phyloP scores from a whole-genome alignment of 345 rosid species.

The Sisymbrium altissimum region DNA sequence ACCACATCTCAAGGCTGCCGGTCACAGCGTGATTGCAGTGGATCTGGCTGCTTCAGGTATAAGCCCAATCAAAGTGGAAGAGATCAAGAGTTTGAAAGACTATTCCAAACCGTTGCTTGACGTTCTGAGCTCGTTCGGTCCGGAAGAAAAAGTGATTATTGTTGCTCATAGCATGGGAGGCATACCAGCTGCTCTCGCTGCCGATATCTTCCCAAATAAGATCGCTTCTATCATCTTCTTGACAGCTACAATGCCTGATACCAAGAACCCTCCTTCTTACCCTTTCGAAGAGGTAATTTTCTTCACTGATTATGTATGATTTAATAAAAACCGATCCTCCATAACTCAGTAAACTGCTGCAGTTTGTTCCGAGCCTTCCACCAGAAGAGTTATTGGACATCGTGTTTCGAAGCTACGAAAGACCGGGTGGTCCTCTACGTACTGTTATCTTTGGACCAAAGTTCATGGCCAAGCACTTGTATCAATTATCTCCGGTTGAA shows the following conservation, averaged over 20 bases:
- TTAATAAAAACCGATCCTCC: background rate
- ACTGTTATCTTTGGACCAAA: conserved; percentile 26
- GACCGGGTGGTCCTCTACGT: background rate
- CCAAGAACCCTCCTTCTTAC: conserved; percentile 6
- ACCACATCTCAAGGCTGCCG: conserved; percentile 26
- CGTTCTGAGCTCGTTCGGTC: conserved; percentile 12
- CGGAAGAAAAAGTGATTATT: conserved; percentile 33
- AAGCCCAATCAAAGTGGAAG: conserved; percentile 25
- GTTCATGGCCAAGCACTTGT: conserved; percentile 7
- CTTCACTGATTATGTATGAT: background rate
- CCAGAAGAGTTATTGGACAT: too few species aligned
- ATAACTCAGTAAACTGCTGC: background rate
- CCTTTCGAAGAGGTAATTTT: conserved; percentile 28
- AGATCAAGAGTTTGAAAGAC: conserved; percentile 12
- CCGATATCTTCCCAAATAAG: conserved; percentile 25
- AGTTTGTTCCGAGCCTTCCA: background rate
- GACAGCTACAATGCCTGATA: conserved; percentile 38
- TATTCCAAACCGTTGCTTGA: conserved; percentile 28
- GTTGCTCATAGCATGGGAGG: conserved; percentile 50
- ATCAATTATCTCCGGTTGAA: conserved; percentile 28
- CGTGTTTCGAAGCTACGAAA: background rate
- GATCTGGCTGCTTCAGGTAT: conserved; percentile 38
- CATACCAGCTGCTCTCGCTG: conserved; percentile 31
- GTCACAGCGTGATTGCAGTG: conserved; percentile 32
- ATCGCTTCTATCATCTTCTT: conserved; percentile 35